These are phyloP conservation scores for Solioccasus polychromus DNA, from an alignment of 768 basidiomycete genomes.

Conservation along the genomic window DNA sequence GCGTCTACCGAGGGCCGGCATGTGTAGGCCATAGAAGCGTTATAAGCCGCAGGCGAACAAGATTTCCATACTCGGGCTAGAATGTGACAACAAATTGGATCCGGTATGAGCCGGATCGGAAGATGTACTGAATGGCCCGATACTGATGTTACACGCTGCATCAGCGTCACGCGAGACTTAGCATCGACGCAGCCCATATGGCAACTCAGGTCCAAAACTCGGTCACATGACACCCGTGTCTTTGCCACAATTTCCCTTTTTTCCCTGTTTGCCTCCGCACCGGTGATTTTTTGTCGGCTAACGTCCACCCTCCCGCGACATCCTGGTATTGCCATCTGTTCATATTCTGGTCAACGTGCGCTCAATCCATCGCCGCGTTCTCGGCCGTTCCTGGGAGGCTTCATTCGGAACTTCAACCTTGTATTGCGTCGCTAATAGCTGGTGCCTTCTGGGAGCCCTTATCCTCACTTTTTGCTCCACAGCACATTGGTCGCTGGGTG, in stretches of 20 bases:
- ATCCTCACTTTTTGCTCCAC: conserved; percentile 5
- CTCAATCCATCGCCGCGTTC: not conserved
- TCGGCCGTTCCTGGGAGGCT: conserved; percentile 14
- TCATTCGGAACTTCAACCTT: conserved; percentile 21
- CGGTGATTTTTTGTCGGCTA: conserved; percentile 22
- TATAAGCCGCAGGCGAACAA: conserved; percentile 17
- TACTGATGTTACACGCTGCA: conserved; percentile 13
- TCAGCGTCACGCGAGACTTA: conserved; percentile 14
- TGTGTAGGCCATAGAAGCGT: conserved; percentile 31
- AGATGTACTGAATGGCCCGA: conserved; percentile 10
- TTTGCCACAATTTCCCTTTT: conserved; percentile 13
- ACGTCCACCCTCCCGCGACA: conserved; percentile 5
- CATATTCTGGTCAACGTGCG: not conserved
- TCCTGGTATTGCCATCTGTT: no score
- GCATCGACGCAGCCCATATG: conserved; percentile 12
- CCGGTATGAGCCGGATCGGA: conserved; percentile 20
- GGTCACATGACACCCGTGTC: conserved; percentile 13
- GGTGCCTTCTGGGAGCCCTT: conserved; percentile 16
- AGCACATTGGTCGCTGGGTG: not conserved
- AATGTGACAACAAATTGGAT: conserved; percentile 15
- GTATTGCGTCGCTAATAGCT: conserved; percentile 11
- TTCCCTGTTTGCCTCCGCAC: conserved; percentile 16
- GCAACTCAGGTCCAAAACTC: conserved; percentile 14
- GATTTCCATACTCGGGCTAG: conserved; percentile 23
- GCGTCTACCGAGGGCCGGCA: conserved; percentile 30